These are phyloP conservation scores for Aureobasidium namibiae DNA, from an alignment of 2,329 filamentous ascomycete species.

Conservation along the genomic window DNA sequence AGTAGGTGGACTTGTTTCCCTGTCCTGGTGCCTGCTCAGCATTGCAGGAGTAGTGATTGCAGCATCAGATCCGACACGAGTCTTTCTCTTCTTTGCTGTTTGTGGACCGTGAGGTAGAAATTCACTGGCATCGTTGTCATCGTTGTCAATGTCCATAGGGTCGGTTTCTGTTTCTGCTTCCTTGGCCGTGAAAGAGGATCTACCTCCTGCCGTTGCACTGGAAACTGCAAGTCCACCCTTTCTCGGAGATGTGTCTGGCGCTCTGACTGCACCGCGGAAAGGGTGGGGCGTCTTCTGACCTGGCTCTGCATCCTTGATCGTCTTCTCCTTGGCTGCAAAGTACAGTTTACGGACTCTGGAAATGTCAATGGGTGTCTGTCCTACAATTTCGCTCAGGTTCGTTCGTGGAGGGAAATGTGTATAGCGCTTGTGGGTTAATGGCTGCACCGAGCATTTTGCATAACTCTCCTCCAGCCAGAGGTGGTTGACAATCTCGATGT, in stretches of 20 bases:
- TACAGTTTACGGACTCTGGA: constrained; percentile 63
- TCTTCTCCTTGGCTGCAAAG: constrained; percentile 31
- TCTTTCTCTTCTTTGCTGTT: constrained; percentile 22
- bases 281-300: constrained; percentile 6
- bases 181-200: background rate
- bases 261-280: constrained; percentile 6
- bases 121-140: background rate
- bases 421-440: constrained; percentile 66
- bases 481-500: constrained; percentile 82
- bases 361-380: constrained; percentile 75
- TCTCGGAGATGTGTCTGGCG: constrained; percentile 14
- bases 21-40: constrained; percentile 41
- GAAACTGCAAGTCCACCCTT: constrained; percentile 18
- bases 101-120: background rate
- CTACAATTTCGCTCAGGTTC: constrained; percentile 87
- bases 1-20: constrained; percentile 77
- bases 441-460: constrained; percentile 71
- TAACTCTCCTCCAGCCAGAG: constrained; percentile 98
- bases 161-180: background rate
- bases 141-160: background rate
- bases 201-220: background rate
- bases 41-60: constrained; percentile 21
- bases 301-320: constrained; percentile 2
- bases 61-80: constrained; percentile 11
- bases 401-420: constrained; percentile 80